Evolutionary conservation across 2,329 filamentous ascomycete genomes (phyloP).

Genomic region (Pyricularia sp.): DNA sequence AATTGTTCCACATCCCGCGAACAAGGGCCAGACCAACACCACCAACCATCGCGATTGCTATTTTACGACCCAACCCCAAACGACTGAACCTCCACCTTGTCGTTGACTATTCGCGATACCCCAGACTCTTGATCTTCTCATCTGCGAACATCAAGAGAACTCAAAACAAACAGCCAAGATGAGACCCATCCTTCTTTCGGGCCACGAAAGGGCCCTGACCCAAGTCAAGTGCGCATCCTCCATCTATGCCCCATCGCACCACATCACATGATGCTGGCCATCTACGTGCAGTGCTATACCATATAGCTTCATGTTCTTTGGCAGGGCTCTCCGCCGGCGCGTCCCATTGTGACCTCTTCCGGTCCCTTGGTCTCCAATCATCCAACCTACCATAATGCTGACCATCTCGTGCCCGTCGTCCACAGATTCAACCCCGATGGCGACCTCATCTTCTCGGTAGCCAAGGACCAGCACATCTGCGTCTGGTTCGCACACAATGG

Average conservation of each 20-base stretch:
- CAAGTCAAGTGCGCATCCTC: constrained; percentile 53
- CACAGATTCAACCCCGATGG: constrained; percentile 82
- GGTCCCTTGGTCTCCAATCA: neutral
- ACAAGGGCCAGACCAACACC: neutral
- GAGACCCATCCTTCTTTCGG: constrained; percentile 92
- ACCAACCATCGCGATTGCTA: neutral
- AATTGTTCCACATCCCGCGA: neutral
- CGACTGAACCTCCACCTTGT: neutral
- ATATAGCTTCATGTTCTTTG: neutral
- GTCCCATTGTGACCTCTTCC: neutral
- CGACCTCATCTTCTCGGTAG: constrained; percentile 43
- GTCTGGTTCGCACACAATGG: constrained; percentile 97
- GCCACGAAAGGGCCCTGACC: constrained; percentile 93
- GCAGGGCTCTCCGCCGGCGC: too few species aligned
- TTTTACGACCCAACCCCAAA: neutral
- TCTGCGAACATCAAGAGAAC: neutral
- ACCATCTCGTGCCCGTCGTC: neutral
- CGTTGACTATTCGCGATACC: neutral
- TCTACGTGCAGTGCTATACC: neutral
- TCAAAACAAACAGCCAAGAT: constrained; percentile 44
- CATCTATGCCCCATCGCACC: neutral
- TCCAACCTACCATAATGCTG: neutral
- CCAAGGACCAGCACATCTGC: constrained; percentile 58
- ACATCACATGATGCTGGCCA: neutral
- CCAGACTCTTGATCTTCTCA: neutral